phyloP scores from a whole-genome alignment of 768 basidiomycete species.

The Amanita rimosa region DNA sequence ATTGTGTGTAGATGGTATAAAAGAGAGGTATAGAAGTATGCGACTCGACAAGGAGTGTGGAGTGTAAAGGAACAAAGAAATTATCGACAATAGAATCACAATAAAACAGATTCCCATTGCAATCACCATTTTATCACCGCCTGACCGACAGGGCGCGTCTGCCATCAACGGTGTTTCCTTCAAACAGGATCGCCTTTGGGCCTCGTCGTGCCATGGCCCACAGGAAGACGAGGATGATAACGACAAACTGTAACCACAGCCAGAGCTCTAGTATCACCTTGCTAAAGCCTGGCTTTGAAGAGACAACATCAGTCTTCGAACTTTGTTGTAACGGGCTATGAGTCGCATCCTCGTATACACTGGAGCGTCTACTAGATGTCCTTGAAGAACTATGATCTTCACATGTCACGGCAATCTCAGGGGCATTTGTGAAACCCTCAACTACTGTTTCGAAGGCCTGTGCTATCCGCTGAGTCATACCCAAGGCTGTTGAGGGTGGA shows the following conservation, averaged over 20 bases:
- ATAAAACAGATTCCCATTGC: not conserved
- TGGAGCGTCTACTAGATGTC: slow-evolving; percentile 2
- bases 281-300: slow-evolving; percentile 17
- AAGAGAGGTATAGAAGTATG: not conserved
- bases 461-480: slow-evolving; percentile 28
- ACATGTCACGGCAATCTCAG: not conserved
- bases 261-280: slow-evolving; percentile 59
- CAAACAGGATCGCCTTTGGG: slow-evolving; percentile 49
- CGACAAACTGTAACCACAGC: slow-evolving; percentile 74
- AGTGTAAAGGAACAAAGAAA: not conserved
- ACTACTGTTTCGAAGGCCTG: slow-evolving; percentile 35
- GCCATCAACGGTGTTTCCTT: slow-evolving; percentile 1
- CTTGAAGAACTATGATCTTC: not conserved
- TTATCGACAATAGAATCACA: not conserved
- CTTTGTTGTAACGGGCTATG: not conserved
- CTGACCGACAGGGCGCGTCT: not conserved
- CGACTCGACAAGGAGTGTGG: not conserved
- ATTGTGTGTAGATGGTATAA: not conserved
- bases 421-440: slow-evolving; percentile 20
- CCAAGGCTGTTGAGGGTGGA: slow-evolving; percentile 10
- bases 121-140: not conserved
- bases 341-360: slow-evolving; percentile 3
- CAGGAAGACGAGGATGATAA: slow-evolving; percentile 68
- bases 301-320: not conserved
- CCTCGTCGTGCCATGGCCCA: slow-evolving; percentile 74